These are phyloP conservation scores for Penicillium verhagenii DNA, from an alignment of 495 filamentous ascomycete genomes.

Conservation along the genomic window DNA sequence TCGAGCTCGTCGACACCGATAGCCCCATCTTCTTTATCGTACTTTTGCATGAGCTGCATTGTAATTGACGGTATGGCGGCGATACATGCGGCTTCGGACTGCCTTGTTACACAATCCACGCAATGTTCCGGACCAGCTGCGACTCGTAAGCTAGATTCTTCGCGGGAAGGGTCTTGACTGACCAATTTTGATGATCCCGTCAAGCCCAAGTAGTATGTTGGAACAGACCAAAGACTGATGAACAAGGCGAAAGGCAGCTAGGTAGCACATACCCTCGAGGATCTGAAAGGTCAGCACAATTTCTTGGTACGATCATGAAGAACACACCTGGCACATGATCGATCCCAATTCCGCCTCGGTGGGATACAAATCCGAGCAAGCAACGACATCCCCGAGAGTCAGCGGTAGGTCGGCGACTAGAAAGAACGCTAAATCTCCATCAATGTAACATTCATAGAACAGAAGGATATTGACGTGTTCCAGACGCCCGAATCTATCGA, in stretches of 20 bases:
- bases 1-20: constrained; percentile 32
- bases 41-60: constrained; percentile 40
- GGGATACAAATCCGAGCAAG: background rate
- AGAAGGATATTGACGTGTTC: background rate
- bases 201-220: constrained; percentile 7
- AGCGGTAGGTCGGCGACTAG: constrained; percentile 6
- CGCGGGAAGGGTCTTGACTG: background rate
- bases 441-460: constrained; percentile 2
- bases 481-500: constrained; percentile 4
- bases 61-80: constrained; percentile 22
- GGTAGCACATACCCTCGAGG: constrained; percentile 5
- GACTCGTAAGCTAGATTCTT: background rate
- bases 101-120: background rate
- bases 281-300: constrained; percentile 7
- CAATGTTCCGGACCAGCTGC: constrained; percentile 7
- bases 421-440: constrained; percentile 5
- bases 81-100: constrained; percentile 13
- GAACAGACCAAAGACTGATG: background rate
- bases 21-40: constrained; percentile 32
- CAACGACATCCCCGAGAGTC: constrained; percentile 1
- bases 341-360: constrained; percentile 5
- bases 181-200: constrained; percentile 14
- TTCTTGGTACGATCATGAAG: background rate
- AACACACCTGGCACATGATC: constrained; percentile 6
- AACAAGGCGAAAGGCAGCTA: constrained; percentile 1